Percentiles rank a stretch among this genome's conserved stretches.
These are phyloP conservation scores for Blumeria graminis DNA, from an alignment of 2,329 filamentous ascomycete species.

Conservation along the genomic window DNA sequence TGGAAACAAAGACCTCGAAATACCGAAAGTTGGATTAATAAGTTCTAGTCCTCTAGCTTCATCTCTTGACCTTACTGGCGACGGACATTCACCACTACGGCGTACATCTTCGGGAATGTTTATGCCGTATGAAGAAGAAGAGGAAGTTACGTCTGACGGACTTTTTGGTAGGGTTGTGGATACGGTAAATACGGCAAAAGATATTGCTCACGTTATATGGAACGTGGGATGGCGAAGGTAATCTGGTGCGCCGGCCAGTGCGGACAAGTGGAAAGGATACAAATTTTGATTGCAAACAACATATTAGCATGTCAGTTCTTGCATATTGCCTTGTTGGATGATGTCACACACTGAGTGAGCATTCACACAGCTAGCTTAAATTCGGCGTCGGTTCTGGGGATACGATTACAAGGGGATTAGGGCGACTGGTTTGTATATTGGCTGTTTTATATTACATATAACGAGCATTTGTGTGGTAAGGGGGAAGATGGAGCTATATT, in stretches of 20 bases:
- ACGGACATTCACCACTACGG: conserved; percentile 35
- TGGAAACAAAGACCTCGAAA: conserved; percentile 12
- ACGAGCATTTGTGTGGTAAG: too few relatives aligned
- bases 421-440: too few relatives aligned
- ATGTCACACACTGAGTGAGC: too few relatives aligned
- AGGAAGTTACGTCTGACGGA: conserved; percentile 33
- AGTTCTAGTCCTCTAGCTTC: conserved; percentile 16
- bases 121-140: conserved; percentile 60
- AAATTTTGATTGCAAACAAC: too few relatives aligned
- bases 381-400: too few relatives aligned
- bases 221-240: conserved; percentile 23
- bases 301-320: too few relatives aligned
- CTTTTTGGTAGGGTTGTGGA: conserved; percentile 16
- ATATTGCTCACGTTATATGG: conserved; percentile 49
- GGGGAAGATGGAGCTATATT: too few relatives aligned
- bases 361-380: too few relatives aligned
- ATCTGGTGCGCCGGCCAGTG: background rate
- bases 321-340: too few relatives aligned
- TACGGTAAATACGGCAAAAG: conserved; percentile 39
- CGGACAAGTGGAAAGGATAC: too few relatives aligned
- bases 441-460: too few relatives aligned
- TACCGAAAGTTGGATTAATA: conserved; percentile 12
- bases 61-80: conserved; percentile 16
- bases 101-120: conserved; percentile 75
- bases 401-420: too few relatives aligned